These are phyloP conservation scores for Colletotrichum gloeosporioides DNA, from an alignment of 2,329 filamentous ascomycete species.

Conservation along the genomic window DNA sequence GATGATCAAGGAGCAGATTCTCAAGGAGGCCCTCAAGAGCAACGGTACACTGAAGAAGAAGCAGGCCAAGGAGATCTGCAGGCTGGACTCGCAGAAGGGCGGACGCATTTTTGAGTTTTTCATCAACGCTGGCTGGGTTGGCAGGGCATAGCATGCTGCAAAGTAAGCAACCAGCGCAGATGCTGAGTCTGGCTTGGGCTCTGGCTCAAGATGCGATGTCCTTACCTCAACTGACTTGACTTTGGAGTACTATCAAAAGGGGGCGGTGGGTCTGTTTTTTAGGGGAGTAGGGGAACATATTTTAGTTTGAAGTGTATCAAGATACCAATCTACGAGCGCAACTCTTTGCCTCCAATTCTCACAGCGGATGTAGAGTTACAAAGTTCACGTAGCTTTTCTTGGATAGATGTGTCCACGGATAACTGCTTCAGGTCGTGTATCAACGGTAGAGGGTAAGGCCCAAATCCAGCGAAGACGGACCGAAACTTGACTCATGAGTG, in stretches of 20 bases:
- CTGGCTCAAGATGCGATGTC: background rate
- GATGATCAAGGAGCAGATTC: conserved; percentile 90
- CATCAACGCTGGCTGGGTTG: conserved; percentile 90
- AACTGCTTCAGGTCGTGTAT: background rate
- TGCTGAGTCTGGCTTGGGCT: fast-evolving
- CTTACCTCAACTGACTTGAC: background rate
- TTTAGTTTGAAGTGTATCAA: background rate
- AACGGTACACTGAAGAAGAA: conserved; percentile 94
- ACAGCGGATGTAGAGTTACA: background rate
- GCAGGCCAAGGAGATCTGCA: conserved; percentile 83
- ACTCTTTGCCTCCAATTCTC: background rate
- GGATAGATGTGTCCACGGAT: fast-evolving
- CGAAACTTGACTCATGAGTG: background rate
- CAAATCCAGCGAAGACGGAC: background rate
- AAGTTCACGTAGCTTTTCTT: fast-evolving
- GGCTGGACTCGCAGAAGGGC: conserved; percentile 84
- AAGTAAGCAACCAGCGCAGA: background rate
- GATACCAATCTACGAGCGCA: conserved; percentile 10
- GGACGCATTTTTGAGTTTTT: conserved; percentile 93
- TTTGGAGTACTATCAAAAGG: background rate
- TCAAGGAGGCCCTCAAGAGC: conserved; percentile 88
- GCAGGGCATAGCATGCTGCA: conserved; percentile 66
- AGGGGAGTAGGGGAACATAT: background rate
- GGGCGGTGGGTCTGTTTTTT: background rate
- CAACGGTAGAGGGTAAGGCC: background rate